These are phyloP conservation scores for Harringtonia aguacate DNA, from an alignment of 2,329 filamentous ascomycete species.

Conservation along the genomic window DNA sequence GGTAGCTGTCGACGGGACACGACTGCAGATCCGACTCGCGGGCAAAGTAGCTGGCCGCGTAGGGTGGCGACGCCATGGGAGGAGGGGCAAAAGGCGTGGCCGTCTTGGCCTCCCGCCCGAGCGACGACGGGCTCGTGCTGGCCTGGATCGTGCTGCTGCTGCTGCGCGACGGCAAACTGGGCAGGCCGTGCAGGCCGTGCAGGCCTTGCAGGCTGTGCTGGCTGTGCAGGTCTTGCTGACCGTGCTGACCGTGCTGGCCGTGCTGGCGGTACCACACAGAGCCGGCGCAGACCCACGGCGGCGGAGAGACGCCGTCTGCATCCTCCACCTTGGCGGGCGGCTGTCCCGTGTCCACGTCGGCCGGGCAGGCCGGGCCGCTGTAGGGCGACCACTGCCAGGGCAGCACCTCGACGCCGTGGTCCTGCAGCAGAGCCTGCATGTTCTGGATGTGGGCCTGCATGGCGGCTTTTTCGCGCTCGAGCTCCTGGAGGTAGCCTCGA, in stretches of 20 bases:
- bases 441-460: conserved; percentile 57
- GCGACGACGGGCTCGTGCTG: not conserved
- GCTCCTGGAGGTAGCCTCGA: conserved; percentile 65
- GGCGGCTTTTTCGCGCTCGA: conserved; percentile 61
- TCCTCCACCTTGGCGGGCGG: no score
- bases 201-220: not conserved
- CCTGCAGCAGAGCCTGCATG: conserved; percentile 54
- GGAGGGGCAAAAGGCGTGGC: not conserved
- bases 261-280: not conserved
- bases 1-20: conserved; percentile 48
- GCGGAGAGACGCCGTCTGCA: no score
- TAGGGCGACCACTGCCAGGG: conserved; percentile 31
- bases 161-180: not conserved
- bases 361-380: no score
- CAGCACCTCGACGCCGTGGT: conserved; percentile 51
- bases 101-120: not conserved
- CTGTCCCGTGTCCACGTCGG: no score
- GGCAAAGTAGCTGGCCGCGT: conserved; percentile 15
- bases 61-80: conserved; percentile 4
- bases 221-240: not conserved
- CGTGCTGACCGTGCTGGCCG: not conserved
- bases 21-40: conserved; percentile 23
- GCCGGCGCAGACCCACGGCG: no score
- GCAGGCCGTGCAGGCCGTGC: not conserved
- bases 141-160: not conserved